These are phyloP conservation scores for Solanum piurae DNA, from an alignment of 257 asterid species.

Conservation along the genomic window DNA sequence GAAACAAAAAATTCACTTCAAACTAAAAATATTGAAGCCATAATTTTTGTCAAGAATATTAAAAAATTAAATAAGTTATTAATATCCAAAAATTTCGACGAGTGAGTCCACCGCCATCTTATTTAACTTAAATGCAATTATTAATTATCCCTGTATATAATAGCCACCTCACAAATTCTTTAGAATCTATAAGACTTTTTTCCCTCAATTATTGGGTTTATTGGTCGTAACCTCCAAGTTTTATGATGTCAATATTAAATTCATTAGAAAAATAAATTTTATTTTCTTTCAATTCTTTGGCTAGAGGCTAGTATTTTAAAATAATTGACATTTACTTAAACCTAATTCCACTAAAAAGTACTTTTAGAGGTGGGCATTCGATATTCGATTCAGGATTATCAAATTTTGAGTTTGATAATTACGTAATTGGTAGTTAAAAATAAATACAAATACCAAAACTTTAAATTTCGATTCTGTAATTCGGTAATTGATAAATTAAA, in stretches of 20 bases:
- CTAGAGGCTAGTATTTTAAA: not conserved
- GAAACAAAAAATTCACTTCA: not conserved
- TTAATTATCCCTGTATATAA: not conserved
- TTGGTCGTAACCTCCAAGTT: not conserved
- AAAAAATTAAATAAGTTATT: too few relatives aligned
- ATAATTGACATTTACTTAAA: not conserved
- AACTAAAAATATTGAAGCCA: too few relatives aligned
- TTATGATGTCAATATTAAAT: not conserved
- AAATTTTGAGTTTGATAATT: too few relatives aligned
- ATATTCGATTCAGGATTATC: rapidly evolving
- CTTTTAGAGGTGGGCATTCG: too few relatives aligned
- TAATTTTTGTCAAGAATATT: too few relatives aligned
- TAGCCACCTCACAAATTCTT: not conserved
- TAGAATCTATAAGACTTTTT: not conserved
- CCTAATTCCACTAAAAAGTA: not conserved
- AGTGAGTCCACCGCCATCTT: not conserved
- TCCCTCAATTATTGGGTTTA: not conserved
- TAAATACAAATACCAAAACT: too few relatives aligned
- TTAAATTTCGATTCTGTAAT: too few relatives aligned
- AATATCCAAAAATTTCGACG: too few relatives aligned
- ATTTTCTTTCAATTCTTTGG: not conserved
- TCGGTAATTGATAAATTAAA: too few relatives aligned
- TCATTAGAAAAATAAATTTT: not conserved
- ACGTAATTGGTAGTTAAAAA: rapidly evolving
- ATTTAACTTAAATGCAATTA: not conserved